phyloP scores from a whole-genome alignment of 2,329 filamentous ascomycete species.

The Penicillium sp. region DNA sequence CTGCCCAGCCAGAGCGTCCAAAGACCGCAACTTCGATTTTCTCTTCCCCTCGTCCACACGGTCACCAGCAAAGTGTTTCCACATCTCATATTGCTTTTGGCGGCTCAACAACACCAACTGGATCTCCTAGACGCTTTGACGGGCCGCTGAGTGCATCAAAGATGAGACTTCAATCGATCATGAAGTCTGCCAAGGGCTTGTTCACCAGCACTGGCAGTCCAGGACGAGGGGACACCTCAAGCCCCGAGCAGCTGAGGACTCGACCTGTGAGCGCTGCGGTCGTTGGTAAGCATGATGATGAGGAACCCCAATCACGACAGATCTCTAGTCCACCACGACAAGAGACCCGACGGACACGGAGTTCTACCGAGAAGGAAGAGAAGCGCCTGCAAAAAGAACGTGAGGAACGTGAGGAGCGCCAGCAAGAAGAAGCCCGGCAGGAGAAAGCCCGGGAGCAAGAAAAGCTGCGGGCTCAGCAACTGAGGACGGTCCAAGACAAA shows the following conservation, averaged over 20 bases:
- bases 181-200: conserved; percentile 82
- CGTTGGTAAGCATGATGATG: conserved; percentile 13
- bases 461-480: conserved; percentile 30
- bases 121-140: conserved; percentile 61
- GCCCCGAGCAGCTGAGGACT: conserved; percentile 37
- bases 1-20: conserved; percentile 47
- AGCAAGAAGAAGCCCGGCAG: conserved; percentile 37
- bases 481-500: conserved; percentile 34
- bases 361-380: conserved; percentile 57
- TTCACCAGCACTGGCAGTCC: conserved; percentile 71
- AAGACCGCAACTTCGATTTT: conserved; percentile 66
- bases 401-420: conserved; percentile 34
- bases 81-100: conserved; percentile 56
- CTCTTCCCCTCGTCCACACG: conserved; percentile 49
- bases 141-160: conserved; percentile 89
- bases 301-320: conserved; percentile 21
- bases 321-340: conserved; percentile 34
- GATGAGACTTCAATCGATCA: conserved; percentile 84
- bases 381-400: conserved; percentile 37
- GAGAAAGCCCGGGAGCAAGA: conserved; percentile 37
- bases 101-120: conserved; percentile 56
- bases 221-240: conserved; percentile 56
- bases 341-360: conserved; percentile 53
- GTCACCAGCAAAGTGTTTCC: conserved; percentile 61
- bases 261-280: conserved; percentile 27